phyloP scores from a whole-genome alignment of 2,329 filamentous ascomycete species.

The Trichoderma sp. region DNA sequence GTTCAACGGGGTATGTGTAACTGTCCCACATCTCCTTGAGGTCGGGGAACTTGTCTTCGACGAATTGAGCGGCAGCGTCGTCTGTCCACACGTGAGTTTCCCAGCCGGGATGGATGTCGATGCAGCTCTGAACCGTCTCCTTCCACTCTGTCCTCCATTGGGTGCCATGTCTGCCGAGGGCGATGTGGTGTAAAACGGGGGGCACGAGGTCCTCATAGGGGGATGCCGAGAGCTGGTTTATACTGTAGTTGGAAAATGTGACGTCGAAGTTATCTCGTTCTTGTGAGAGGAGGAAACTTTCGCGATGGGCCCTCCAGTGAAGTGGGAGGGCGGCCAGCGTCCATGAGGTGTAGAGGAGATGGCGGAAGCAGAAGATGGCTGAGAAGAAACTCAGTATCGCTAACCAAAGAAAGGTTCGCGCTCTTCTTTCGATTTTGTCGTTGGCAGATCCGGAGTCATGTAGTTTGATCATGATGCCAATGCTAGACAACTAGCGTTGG shows the following conservation, averaged over 20 bases:
- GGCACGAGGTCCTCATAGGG: slow-evolving; percentile 34
- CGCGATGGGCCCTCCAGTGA: slow-evolving; percentile 28
- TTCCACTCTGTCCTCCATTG: slow-evolving; percentile 29
- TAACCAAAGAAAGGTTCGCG: slow-evolving; percentile 14
- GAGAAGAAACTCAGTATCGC: slow-evolving; percentile 14
- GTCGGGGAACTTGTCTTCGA: slow-evolving; percentile 26
- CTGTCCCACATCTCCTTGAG: slow-evolving; percentile 41
- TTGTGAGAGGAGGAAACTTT: slow-evolving; percentile 31
- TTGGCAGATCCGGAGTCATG: background rate
- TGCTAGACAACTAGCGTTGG: background rate
- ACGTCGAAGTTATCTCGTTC: slow-evolving; percentile 33
- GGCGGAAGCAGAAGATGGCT: slow-evolving; percentile 23
- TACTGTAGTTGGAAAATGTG: slow-evolving; percentile 35
- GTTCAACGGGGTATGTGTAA: slow-evolving; percentile 68
- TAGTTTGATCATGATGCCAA: slow-evolving; percentile 5
- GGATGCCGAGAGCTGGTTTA: slow-evolving; percentile 29
- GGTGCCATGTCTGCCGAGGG: slow-evolving; percentile 28
- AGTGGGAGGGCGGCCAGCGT: slow-evolving; percentile 31
- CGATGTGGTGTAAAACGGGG: slow-evolving; percentile 37
- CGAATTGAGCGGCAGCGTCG: slow-evolving; percentile 23
- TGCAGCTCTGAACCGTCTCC: slow-evolving; percentile 33
- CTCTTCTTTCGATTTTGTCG: background rate
- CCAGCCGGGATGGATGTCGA: slow-evolving; percentile 36
- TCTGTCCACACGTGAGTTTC: slow-evolving; percentile 29
- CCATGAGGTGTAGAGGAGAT: slow-evolving; percentile 29